Percentiles rank a stretch among this genome's conserved stretches.
phyloP scores from a whole-genome alignment of 352 stramenopile genomes.

The Pythium sukuiense region DNA sequence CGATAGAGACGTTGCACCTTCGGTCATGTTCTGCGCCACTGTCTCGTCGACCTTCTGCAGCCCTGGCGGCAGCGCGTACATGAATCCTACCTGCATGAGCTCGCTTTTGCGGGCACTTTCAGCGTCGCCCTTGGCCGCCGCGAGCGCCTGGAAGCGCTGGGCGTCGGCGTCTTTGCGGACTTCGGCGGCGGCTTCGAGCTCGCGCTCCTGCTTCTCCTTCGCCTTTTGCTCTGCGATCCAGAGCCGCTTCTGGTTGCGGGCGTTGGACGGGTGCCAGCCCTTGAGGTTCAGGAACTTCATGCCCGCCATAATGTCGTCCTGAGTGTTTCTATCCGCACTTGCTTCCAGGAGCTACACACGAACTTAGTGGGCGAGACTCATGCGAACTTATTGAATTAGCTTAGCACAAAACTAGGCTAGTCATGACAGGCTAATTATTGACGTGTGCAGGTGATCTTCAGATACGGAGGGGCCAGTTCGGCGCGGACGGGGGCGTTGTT shows the following conservation, averaged over 20 bases:
- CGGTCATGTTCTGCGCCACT: constrained; percentile 24
- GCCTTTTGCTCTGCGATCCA: constrained; percentile 83
- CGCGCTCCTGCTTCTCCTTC: constrained; percentile 41
- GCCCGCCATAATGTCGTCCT: constrained; percentile 67
- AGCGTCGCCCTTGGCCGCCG: constrained; percentile 51
- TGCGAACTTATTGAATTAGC: constrained; percentile 1
- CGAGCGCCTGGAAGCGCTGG: constrained; percentile 57
- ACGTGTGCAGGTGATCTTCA: constrained; percentile 19
- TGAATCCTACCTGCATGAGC: constrained; percentile 66
- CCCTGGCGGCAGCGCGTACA: constrained; percentile 73
- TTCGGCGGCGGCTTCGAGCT: constrained; percentile 66
- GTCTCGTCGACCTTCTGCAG: constrained; percentile 48
- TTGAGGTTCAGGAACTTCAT: constrained; percentile 86
- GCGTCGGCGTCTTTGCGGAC: constrained; percentile 60
- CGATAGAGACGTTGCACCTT: constrained; percentile 24
- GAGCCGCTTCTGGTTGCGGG: constrained; percentile 83
- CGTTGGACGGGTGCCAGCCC: constrained; percentile 73
- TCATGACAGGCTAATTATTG: constrained; percentile 12
- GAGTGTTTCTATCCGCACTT: too few relatives aligned
- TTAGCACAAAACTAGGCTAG: too few relatives aligned
- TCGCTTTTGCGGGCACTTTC: constrained; percentile 42
- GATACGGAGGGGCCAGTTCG: constrained; percentile 11
- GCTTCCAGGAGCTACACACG: not conserved
- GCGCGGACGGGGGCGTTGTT: constrained; percentile 25
- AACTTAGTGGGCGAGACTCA: not conserved